phyloP scores from a whole-genome alignment of 129 eudicot species.

The Helichrysum umbraculigerum region DNA sequence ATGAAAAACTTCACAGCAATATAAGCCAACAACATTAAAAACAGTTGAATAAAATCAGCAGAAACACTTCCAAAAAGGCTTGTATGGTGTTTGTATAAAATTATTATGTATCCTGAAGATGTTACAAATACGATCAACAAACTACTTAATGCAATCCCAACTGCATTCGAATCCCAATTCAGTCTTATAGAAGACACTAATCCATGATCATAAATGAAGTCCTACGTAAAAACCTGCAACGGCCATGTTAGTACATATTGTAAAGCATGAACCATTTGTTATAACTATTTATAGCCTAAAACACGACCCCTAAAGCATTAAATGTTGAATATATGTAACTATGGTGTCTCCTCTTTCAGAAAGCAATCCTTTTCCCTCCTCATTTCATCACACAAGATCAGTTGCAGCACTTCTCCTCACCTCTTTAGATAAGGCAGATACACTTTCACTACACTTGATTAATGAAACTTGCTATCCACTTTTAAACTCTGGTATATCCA shows the following conservation, averaged over 20 bases:
- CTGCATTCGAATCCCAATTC: not conserved
- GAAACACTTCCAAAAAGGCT: not conserved
- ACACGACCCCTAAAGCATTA: too few relatives aligned
- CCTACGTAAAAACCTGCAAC: not conserved
- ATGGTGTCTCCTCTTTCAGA: too few relatives aligned
- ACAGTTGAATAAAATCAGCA: conserved; percentile 13
- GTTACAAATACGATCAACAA: not conserved
- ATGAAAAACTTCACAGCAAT: conserved; percentile 1
- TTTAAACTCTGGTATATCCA: too few relatives aligned
- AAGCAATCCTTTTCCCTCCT: too few relatives aligned
- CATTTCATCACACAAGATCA: too few relatives aligned
- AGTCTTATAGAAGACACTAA: not conserved
- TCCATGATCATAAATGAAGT: not conserved
- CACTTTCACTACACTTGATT: too few relatives aligned
- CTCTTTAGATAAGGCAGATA: too few relatives aligned
- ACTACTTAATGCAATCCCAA: not conserved
- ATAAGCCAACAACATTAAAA: conserved; percentile 4
- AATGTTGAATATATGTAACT: too few relatives aligned
- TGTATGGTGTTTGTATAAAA: not conserved
- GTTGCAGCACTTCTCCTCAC: too few relatives aligned
- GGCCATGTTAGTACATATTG: not conserved
- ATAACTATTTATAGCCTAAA: too few relatives aligned
- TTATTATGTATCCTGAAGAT: not conserved
- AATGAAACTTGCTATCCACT: too few relatives aligned
- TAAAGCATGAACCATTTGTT: not conserved